Conservation (phyloP, 352 stramenopile genomes). For the Pythium chondricola region DNA sequence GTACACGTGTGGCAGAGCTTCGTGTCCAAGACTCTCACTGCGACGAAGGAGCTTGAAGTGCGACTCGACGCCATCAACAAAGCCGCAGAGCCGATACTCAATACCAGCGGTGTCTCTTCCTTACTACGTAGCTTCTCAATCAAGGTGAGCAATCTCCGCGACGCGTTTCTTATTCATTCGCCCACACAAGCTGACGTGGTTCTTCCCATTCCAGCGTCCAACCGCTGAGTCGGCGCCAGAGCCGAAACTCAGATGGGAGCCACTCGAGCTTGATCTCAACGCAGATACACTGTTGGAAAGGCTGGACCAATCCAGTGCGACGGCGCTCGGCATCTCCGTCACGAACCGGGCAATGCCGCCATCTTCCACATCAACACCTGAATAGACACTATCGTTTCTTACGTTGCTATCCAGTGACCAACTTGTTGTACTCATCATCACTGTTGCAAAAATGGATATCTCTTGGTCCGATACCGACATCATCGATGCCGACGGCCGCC, state of each 20-base stretch:
- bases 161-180: conserved; percentile 3
- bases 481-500: conserved; percentile 25
- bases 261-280: conserved; percentile 52
- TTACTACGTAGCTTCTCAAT: conserved; percentile 60
- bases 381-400: not conserved
- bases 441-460: too few relatives aligned
- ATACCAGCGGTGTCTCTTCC: conserved; percentile 42
- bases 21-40: conserved; percentile 43
- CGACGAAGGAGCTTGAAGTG: conserved; percentile 58
- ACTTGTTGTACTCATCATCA: too few relatives aligned
- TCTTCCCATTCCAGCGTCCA: conserved; percentile 21
- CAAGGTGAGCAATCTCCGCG: conserved; percentile 31
- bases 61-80: conserved; percentile 48
- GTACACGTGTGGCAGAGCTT: conserved; percentile 55
- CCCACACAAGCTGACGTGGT: not conserved
- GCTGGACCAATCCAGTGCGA: conserved; percentile 46
- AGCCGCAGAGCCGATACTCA: conserved; percentile 53
- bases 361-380: too few relatives aligned
- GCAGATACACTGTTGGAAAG: conserved; percentile 41
- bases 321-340: conserved; percentile 57
- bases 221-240: conserved; percentile 16
- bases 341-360: conserved; percentile 18
- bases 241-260: conserved; percentile 52
- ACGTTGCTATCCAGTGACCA: conserved; percentile 5
- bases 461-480: conserved; percentile 39